Conservation (phyloP, 2,329 filamentous ascomycete genomes). For the Sporothrix euskadiensis region DNA sequence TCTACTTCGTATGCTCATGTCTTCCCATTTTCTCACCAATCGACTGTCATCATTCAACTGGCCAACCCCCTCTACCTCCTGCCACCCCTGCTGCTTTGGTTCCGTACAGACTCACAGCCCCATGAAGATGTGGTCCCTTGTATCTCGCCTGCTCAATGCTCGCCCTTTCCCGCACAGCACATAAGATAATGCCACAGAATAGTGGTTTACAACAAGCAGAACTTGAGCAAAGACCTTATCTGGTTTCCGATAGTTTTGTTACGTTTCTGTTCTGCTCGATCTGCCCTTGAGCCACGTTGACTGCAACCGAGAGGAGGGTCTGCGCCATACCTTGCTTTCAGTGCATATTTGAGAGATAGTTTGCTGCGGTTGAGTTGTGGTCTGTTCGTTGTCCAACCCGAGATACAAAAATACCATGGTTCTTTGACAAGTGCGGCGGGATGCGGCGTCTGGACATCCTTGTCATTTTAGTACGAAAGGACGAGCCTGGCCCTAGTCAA, state of each 20-base stretch:
- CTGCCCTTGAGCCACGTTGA: not conserved
- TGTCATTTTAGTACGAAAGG: not conserved
- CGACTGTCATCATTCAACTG: not conserved
- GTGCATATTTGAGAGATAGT: not conserved
- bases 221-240: not conserved
- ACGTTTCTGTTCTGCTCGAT: not conserved
- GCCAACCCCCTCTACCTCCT: not conserved
- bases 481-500: not conserved
- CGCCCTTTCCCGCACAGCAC: too few relatives aligned
- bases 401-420: not conserved
- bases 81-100: constrained; percentile 1
- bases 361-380: not conserved
- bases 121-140: not conserved
- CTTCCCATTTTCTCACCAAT: constrained; percentile 3
- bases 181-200: not conserved
- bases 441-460: not conserved
- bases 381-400: not conserved
- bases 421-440: not conserved
- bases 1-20: not conserved
- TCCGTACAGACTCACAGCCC: not conserved
- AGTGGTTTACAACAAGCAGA: not conserved
- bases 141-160: too few relatives aligned
- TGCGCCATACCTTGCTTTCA: not conserved
- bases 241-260: not conserved
- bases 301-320: not conserved